Evolutionary conservation across 2,329 filamentous ascomycete genomes (phyloP).

Genomic region (Elsinoe arachidis): DNA sequence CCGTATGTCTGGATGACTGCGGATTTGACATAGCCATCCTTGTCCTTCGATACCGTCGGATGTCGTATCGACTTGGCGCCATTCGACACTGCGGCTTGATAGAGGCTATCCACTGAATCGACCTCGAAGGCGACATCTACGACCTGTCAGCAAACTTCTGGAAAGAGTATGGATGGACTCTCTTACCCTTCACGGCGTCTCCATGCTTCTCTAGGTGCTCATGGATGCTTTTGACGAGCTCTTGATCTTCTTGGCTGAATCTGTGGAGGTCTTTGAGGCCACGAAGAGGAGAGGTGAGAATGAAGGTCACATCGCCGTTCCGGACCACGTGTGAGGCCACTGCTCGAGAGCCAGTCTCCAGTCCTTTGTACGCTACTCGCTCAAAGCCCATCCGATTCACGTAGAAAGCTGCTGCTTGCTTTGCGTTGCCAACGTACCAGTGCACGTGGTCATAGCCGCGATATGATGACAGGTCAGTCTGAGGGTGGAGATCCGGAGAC

Average conservation of each 20-base stretch:
- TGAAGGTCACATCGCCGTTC: conserved; percentile 69
- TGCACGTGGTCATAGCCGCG: conserved; percentile 86
- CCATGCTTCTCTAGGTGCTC: conserved; percentile 78
- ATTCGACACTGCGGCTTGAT: conserved; percentile 58
- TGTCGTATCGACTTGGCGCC: conserved; percentile 55
- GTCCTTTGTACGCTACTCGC: conserved; percentile 71
- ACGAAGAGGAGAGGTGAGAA: conserved; percentile 74
- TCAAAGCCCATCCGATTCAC: conserved; percentile 79
- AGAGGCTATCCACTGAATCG: conserved; percentile 76
- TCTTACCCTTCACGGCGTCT: conserved; percentile 67
- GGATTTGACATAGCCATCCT: conserved; percentile 58
- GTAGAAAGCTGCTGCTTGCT: conserved; percentile 88
- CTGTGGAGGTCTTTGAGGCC: conserved; percentile 22
- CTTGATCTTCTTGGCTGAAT: conserved; percentile 48
- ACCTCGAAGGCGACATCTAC: conserved; percentile 86
- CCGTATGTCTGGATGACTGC: conserved; percentile 88
- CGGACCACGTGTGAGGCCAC: conserved; percentile 76
- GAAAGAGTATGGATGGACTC: background rate
- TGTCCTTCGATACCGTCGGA: conserved; percentile 49
- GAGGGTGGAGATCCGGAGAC: conserved; percentile 12
- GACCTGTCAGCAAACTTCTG: background rate
- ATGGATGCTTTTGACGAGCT: conserved; percentile 65
- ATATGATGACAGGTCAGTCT: conserved; percentile 39
- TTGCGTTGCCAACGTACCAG: conserved; percentile 96
- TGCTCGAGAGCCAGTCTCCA: conserved; percentile 77